These are phyloP conservation scores for Reutealis trisperma DNA, from an alignment of 345 rosid species.

Conservation along the genomic window DNA sequence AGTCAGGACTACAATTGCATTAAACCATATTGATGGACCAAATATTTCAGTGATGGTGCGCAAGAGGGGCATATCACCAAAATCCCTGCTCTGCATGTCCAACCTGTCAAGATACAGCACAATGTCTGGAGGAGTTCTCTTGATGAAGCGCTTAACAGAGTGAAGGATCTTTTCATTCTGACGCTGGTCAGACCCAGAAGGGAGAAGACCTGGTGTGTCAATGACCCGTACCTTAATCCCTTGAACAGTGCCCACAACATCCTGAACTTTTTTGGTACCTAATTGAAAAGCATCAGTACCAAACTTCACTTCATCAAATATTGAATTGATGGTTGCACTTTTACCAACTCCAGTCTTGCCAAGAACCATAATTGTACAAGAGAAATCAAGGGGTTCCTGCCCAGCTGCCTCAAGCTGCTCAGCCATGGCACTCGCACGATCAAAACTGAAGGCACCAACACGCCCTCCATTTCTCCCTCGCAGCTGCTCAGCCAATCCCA, in stretches of 20 bases:
- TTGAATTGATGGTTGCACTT: slow-evolving; percentile 96
- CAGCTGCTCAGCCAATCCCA: slow-evolving; percentile 97
- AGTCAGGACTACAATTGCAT: slow-evolving; percentile 97
- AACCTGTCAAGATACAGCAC: slow-evolving; percentile 95
- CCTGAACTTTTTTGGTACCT: slow-evolving; percentile 93
- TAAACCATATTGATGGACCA: slow-evolving; percentile 97
- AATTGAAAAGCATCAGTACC: slow-evolving; percentile 86
- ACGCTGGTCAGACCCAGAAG: slow-evolving; percentile 91
- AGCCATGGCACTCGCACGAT: slow-evolving; percentile 98
- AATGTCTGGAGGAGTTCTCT: slow-evolving; percentile 92
- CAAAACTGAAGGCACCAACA: slow-evolving; percentile 98
- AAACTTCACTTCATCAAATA: slow-evolving; percentile 89
- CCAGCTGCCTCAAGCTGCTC: slow-evolving; percentile 96
- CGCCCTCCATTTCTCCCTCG: slow-evolving; percentile 98
- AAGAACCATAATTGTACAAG: slow-evolving; percentile 98
- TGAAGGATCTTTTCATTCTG: slow-evolving; percentile 89
- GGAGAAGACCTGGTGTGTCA: slow-evolving; percentile 96
- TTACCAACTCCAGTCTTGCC: slow-evolving; percentile 99
- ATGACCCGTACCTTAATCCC: slow-evolving; percentile 97
- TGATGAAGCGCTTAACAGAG: slow-evolving; percentile 77
- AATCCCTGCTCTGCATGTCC: slow-evolving; percentile 96
- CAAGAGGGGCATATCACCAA: slow-evolving; percentile 90
- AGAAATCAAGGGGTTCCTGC: slow-evolving; percentile 94
- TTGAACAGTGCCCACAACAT: slow-evolving; percentile 92
- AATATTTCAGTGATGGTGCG: slow-evolving; percentile 89